Percentiles rank a stretch among this genome's conserved stretches.
phyloP scores from a whole-genome alignment of 306 rosid species.

The Vicia sativa region DNA sequence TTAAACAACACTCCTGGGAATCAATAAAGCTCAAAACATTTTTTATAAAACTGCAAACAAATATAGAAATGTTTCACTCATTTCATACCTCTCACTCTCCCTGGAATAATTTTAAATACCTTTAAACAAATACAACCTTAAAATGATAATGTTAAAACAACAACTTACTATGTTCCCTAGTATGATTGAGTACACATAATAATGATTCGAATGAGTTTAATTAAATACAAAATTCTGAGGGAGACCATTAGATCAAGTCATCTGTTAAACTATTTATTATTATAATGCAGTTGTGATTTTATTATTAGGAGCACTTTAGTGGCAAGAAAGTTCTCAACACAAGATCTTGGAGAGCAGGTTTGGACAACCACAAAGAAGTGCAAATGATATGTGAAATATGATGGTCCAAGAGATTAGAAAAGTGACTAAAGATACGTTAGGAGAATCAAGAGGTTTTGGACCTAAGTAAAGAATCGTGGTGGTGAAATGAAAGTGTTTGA shows the following conservation, averaged over 20 bases:
- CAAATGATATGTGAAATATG: too few relatives aligned
- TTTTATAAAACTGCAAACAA: not conserved
- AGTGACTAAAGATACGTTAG: too few relatives aligned
- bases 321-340: too few relatives aligned
- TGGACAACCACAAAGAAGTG: too few relatives aligned
- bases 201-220: not conserved
- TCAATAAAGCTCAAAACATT: not conserved
- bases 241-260: conserved; percentile 9
- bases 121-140: conserved; percentile 14
- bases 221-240: conserved; percentile 15
- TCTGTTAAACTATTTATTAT: too few relatives aligned
- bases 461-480: too few relatives aligned
- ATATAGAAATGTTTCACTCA: not conserved
- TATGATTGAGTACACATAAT: not conserved
- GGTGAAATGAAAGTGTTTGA: too few relatives aligned
- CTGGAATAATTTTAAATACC: not conserved
- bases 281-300: too few relatives aligned
- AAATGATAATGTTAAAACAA: conserved; percentile 17
- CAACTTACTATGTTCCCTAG: conserved; percentile 1
- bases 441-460: too few relatives aligned
- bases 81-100: not conserved
- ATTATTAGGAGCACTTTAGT: too few relatives aligned
- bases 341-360: too few relatives aligned
- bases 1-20: conserved; percentile 13
- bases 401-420: too few relatives aligned